Evolutionary conservation across 1,284 basidiomycete species (phyloP).

Genomic region (Moesziomyces parantarcticus): DNA sequence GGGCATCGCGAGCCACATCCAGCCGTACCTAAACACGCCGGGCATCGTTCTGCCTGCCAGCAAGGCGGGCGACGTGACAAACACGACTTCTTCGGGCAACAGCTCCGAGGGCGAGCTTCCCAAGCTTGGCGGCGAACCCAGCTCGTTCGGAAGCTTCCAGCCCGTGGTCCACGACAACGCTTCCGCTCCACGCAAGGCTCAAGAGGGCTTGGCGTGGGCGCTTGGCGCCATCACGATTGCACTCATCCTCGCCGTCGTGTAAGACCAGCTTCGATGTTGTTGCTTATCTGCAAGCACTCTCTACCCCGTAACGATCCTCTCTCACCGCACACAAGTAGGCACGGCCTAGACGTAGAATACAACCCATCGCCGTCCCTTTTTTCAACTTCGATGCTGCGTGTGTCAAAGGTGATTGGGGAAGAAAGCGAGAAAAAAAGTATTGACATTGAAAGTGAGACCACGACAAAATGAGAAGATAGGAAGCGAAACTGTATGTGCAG

Average conservation of each 20-base stretch:
- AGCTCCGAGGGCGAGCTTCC: slow-evolving; percentile 14
- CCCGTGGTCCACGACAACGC: slow-evolving; percentile 1
- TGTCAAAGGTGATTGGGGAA: too few relatives aligned
- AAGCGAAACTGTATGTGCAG: too few relatives aligned
- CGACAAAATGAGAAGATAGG: too few relatives aligned
- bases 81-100: slow-evolving; percentile 10
- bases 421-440: too few relatives aligned
- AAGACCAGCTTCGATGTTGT: slow-evolving; percentile 1
- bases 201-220: too few relatives aligned
- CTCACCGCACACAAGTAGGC: too few relatives aligned
- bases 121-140: slow-evolving; percentile 10
- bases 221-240: slow-evolving; percentile 11
- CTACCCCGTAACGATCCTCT: too few relatives aligned
- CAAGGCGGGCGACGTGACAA: slow-evolving; percentile 8
- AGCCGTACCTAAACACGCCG: slow-evolving; percentile 22
- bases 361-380: too few relatives aligned
- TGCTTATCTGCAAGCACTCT: too few relatives aligned
- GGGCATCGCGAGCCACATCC: slow-evolving; percentile 11
- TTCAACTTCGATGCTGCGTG: too few relatives aligned
- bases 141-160: slow-evolving; percentile 12
- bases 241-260: slow-evolving; percentile 15
- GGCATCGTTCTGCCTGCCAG: slow-evolving; percentile 19
- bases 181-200: not conserved
- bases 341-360: too few relatives aligned
- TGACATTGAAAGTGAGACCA: too few relatives aligned